Evolutionary conservation across 495 filamentous ascomycete genomes (phyloP), one percentile per base, ranked within the genome.

Genomic region (Penicillium salamii): DNA sequence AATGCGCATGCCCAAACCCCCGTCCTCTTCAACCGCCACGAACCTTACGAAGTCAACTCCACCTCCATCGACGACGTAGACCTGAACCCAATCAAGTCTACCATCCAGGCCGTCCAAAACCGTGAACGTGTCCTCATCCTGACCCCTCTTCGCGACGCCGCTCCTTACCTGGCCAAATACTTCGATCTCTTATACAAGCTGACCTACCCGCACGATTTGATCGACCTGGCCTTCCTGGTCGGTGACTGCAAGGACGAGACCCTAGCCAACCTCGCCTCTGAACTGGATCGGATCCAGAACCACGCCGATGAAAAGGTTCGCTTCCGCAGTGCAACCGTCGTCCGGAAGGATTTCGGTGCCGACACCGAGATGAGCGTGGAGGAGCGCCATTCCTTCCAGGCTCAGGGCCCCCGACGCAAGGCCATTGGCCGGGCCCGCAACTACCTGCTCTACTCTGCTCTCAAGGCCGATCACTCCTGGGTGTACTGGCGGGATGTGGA

Each of bases 401-500:
- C 90, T 32, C 93, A 98, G 66, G 93, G 84, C 5, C 91, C 90
- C 18, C 84, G 93, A 49, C 81, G 93, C 53, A 97, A 92, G 70
- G 82, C 88, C 31, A 91, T 98, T 78, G 93, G 85, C 41, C 78
- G 79, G 49, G 95, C 95, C 13, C 80, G 93, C 45, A 98, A 98
- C 66, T 97, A 96, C 66, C 78, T 98, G 18, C 83, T 98, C 9
- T 81, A 83, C 40, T 79, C 90, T 0, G 85, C 93, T 19, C 66
- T 98, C 54, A 95, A 92, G 74, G 78, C 90, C 2, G 89, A 97
- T 47, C 93, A 98, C 66, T 91, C 89, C 7, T 98, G 93, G 93
- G 95, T 98, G 19, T 97, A 97, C 68, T 98, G 93, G 93, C 83
- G 95, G 47, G 93, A 98, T 64, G 90, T 96, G 23, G 93, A 98